Evolutionary conservation across 305 asterid species (phyloP), one percentile per base, ranked within the genome.

Genomic region (Fraxinus nigra): DNA sequence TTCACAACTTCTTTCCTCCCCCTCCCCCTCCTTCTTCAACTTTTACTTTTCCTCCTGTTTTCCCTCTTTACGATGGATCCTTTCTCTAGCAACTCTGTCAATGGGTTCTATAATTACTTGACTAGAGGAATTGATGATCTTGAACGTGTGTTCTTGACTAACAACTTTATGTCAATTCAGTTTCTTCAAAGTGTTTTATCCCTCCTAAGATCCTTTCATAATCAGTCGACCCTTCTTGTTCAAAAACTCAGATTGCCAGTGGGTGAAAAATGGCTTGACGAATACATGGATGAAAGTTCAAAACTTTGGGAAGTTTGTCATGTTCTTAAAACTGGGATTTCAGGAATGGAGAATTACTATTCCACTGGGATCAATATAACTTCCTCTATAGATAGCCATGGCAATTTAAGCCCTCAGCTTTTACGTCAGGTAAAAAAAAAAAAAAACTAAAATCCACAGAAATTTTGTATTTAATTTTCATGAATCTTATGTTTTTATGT

Each of bases 241-340:
- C 94, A 92, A 80, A 94, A 92, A 72, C 98, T 94, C 30, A 93
- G 90, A 75, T 79, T 94, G 82, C 98, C 98, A 0, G 97, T 88
- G 5, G 98, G 98, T 13, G 98, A 93, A 54, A 94, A 94, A 59
- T 94, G 98, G 98, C 98, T 94, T 43, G 98, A 94, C 82, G 97
- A 93, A 63, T 94, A 94, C 82, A 94, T 94, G 98, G 97, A 93
- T 80, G 97, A 94, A 79, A 94, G 97, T 70, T 89, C 95, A 16
- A 94, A 90, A 90, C 94, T 94, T 37, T 94, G 98, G 97, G 97
- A 92, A 81, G 90, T 90, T 51, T 93, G 98, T 32, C 97, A 88
- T 84, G 92, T 93, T 54, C 91, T 94, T 40, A 94, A 93, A 85
- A 85, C 88, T 56, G 96, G 94, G 1, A 83, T 89, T 34, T 93